Percentiles rank a stretch among this genome's conserved stretches.
phyloP scores from a whole-genome alignment of 768 basidiomycete species.

The Butyriboletus loyo region DNA sequence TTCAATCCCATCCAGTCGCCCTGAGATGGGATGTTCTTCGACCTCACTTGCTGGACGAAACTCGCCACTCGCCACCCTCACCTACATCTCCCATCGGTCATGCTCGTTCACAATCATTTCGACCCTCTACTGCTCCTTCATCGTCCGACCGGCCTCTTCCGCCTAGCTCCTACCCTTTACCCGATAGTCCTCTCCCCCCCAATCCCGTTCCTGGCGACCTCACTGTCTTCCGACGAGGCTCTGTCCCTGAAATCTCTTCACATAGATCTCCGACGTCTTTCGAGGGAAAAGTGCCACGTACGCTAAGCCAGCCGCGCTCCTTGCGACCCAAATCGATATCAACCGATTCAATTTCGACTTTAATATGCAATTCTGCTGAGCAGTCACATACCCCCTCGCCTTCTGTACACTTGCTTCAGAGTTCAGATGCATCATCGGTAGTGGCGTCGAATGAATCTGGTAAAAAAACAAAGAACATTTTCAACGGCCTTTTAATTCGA shows the following conservation, averaged over 20 bases:
- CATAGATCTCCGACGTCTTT: conserved; percentile 6
- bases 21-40: conserved; percentile 17
- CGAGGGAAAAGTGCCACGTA: conserved; percentile 21
- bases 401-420: conserved; percentile 2
- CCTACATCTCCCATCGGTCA: conserved; percentile 17
- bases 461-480: conserved; percentile 37
- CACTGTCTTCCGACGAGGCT: conserved; percentile 24
- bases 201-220: conserved; percentile 5
- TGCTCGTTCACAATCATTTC: conserved; percentile 27
- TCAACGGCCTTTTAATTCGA: conserved; percentile 40
- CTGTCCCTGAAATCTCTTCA: conserved; percentile 24
- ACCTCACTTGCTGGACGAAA: not conserved
- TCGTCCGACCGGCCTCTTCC: conserved; percentile 24
- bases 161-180: not conserved
- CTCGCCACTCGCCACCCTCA: conserved; percentile 16
- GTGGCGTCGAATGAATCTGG: conserved; percentile 19
- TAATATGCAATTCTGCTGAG: conserved; percentile 12
- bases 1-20: conserved; percentile 10
- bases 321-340: conserved; percentile 52
- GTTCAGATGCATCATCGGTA: conserved; percentile 4
- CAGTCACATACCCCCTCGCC: conserved; percentile 5
- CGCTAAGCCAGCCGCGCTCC: conserved; percentile 21
- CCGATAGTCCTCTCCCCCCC: not conserved
- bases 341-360: conserved; percentile 50
- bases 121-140: conserved; percentile 52